Conservation (phyloP, 495 filamentous ascomycete genomes). For the Penicillium angulare region DNA sequence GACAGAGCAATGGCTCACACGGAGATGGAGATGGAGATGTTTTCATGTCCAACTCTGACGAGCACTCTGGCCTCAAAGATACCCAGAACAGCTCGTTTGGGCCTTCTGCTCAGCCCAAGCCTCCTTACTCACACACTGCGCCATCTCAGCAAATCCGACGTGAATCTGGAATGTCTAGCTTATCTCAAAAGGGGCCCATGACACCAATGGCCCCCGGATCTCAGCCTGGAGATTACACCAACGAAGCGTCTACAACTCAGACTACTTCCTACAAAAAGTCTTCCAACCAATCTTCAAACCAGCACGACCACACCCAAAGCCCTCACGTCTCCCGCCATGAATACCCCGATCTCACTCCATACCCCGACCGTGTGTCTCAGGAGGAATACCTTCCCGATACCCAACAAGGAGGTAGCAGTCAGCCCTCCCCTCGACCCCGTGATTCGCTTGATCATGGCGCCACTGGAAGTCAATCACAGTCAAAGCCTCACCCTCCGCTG, state of each 20-base stretch:
- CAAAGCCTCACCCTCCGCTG: slow-evolving; percentile 45
- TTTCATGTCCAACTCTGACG: slow-evolving; percentile 50
- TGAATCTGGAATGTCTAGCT: slow-evolving; percentile 45
- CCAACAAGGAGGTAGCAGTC: slow-evolving; percentile 43
- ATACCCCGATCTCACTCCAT: slow-evolving; percentile 17
- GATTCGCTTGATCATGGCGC: slow-evolving; percentile 24
- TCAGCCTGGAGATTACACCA: slow-evolving; percentile 70
- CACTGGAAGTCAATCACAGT: slow-evolving; percentile 41
- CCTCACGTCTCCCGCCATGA: slow-evolving; percentile 32
- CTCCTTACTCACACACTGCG: slow-evolving; percentile 48
- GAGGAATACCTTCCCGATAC: slow-evolving; percentile 48
- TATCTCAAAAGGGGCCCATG: slow-evolving; percentile 69
- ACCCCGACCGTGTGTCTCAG: slow-evolving; percentile 40
- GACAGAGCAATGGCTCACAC: slow-evolving; percentile 65
- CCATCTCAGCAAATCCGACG: slow-evolving; percentile 52
- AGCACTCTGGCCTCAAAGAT: slow-evolving; percentile 36
- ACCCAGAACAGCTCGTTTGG: slow-evolving; percentile 52
- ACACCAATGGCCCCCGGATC: slow-evolving; percentile 75
- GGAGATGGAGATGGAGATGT: slow-evolving; percentile 56
- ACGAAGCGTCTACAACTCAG: slow-evolving; percentile 79
- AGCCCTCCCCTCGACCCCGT: slow-evolving; percentile 30
- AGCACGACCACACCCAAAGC: slow-evolving; percentile 60
- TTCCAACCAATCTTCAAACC: slow-evolving; percentile 42
- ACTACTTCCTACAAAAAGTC: slow-evolving; percentile 80
- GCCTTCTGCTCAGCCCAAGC: slow-evolving; percentile 51